These are phyloP conservation scores for Fonsecaea nubica DNA, from an alignment of 2,329 filamentous ascomycete genomes.

Conservation along the genomic window DNA sequence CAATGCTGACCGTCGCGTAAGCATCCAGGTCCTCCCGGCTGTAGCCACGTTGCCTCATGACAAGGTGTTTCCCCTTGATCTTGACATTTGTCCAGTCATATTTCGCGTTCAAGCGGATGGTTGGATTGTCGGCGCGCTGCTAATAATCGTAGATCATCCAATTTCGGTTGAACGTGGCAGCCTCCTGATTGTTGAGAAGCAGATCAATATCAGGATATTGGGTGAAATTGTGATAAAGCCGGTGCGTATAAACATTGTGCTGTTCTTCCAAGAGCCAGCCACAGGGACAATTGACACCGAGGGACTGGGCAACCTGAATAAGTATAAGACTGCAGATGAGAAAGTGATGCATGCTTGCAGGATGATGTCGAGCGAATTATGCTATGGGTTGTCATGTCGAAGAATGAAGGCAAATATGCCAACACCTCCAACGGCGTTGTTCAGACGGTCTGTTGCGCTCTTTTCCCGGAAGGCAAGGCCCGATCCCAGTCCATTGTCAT, in stretches of 20 bases:
- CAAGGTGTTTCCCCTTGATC: conserved; percentile 39
- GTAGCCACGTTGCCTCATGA: conserved; percentile 41
- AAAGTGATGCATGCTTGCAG: conserved; percentile 23
- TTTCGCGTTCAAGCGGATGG: conserved; percentile 39
- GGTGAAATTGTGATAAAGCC: conserved; percentile 41
- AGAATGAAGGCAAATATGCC: neutral
- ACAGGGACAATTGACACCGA: conserved; percentile 30
- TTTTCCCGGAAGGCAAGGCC: neutral
- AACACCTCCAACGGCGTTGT: neutral
- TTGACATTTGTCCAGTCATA: conserved; percentile 42
- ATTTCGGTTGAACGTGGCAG: conserved; percentile 37
- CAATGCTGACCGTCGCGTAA: conserved; percentile 40
- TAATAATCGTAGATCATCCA: conserved; percentile 43
- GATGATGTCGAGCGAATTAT: conserved; percentile 13
- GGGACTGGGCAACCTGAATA: conserved; percentile 1
- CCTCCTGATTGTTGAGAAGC: conserved; percentile 32
- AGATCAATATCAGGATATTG: conserved; percentile 33
- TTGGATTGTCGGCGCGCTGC: conserved; percentile 37
- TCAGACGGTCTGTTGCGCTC: neutral
- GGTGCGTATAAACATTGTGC: conserved; percentile 41
- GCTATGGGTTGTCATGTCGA: neutral
- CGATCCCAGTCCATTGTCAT: neutral
- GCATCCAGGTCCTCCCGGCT: conserved; percentile 32
- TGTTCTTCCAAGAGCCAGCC: conserved; percentile 36
- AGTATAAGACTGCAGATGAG: conserved; percentile 13